A percentile compares a stretch with the other conserved stretches of the same genome.
Conservation (phyloP, 2,329 filamentous ascomycete genomes). For the Fusarium foetens region DNA sequence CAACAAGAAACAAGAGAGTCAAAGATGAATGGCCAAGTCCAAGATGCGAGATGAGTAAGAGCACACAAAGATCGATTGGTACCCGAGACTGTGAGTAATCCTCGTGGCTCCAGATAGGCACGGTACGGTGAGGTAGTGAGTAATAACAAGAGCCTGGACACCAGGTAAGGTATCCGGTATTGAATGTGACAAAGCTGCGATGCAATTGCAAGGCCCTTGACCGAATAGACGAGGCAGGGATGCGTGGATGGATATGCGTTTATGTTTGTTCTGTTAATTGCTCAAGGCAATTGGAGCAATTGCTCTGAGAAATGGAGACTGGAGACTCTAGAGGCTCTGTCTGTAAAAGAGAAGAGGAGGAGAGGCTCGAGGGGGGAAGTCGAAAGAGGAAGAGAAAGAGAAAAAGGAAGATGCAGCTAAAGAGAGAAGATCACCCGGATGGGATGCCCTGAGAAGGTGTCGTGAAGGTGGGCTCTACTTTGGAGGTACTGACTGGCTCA, state of each 20-base stretch:
- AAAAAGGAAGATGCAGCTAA: conserved; percentile 19
- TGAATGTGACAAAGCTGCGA: conserved; percentile 2
- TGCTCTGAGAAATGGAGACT: conserved; percentile 16
- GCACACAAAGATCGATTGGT: conserved; percentile 27
- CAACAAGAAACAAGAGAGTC: conserved; percentile 5
- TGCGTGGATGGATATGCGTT: conserved; percentile 1
- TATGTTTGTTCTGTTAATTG: conserved; percentile 5
- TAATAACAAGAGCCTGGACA: conserved; percentile 4
- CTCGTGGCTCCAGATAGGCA: conserved; percentile 6
- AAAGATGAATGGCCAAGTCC: conserved; percentile 6
- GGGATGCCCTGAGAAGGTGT: conserved; percentile 24
- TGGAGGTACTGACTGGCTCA: conserved; percentile 3
- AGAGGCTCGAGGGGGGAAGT: conserved; percentile 9
- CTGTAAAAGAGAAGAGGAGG: conserved; percentile 11
- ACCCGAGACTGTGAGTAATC: conserved; percentile 16
- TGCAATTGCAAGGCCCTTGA: conserved; percentile 8
- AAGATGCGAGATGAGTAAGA: conserved; percentile 19
- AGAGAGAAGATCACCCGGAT: conserved; percentile 23
- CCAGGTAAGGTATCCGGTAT: conserved; percentile 1
- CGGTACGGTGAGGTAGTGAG: neutral
- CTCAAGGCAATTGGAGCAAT: conserved; percentile 29
- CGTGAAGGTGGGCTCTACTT: conserved; percentile 21
- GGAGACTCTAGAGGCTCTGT: conserved; percentile 30
- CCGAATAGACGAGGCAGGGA: conserved; percentile 2
- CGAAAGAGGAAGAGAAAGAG: conserved; percentile 25